Conservation (phyloP, 495 filamentous ascomycete species). For the Penicillium arizonense region DNA sequence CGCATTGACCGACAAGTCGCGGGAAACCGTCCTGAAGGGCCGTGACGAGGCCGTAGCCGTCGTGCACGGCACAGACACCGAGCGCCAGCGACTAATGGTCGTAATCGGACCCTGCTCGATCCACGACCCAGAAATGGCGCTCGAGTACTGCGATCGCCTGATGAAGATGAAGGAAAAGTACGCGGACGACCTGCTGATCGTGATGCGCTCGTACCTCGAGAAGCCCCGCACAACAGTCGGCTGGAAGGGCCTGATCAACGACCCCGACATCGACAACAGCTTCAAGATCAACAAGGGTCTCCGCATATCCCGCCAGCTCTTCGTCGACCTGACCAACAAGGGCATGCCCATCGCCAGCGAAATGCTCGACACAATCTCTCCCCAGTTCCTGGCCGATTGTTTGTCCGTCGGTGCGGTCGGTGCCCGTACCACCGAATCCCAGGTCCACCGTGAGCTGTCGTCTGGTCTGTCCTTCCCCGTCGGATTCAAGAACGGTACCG, state of each 20-base stretch:
- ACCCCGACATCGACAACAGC: slow-evolving; percentile 97
- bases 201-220: slow-evolving; percentile 98
- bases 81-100: slow-evolving; percentile 76
- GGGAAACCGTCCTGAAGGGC: slow-evolving; percentile 72
- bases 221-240: slow-evolving; percentile 98
- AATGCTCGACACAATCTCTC: slow-evolving; percentile 98
- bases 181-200: slow-evolving; percentile 82
- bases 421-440: slow-evolving; percentile 91
- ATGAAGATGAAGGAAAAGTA: slow-evolving; percentile 85
- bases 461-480: slow-evolving; percentile 95
- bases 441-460: slow-evolving; percentile 92
- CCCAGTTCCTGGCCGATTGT: slow-evolving; percentile 95
- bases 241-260: slow-evolving; percentile 99
- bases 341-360: slow-evolving; percentile 99
- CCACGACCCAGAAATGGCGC: slow-evolving; percentile 87
- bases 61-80: slow-evolving; percentile 73
- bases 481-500: slow-evolving; percentile 99
- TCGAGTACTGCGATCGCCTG: slow-evolving; percentile 90
- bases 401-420: slow-evolving; percentile 91
- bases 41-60: slow-evolving; percentile 81
- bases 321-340: slow-evolving; percentile 88
- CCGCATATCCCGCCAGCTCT: slow-evolving; percentile 81
- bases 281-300: slow-evolving; percentile 99
- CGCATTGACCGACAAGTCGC: slow-evolving; percentile 71
- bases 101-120: slow-evolving; percentile 97